Conservation (phyloP, 768 basidiomycete species). For the Tubosaeta sp. region DNA sequence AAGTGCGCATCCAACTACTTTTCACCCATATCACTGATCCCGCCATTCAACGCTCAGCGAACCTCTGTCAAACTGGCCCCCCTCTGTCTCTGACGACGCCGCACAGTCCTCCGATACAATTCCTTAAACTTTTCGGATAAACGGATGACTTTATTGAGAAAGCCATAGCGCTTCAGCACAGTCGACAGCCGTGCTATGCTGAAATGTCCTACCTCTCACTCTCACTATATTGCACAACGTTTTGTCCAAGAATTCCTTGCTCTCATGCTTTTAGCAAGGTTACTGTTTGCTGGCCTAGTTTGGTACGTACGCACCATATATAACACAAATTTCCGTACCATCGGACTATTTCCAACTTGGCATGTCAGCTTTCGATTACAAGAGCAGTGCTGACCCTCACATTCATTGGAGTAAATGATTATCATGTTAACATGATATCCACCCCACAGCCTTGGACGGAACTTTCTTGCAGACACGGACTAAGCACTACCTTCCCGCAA, state of each 20-base stretch:
- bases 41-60: conserved; percentile 12
- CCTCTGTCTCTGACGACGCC: conserved; percentile 17
- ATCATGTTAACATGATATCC: conserved; percentile 7
- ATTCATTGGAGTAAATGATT: neutral
- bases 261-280: neutral
- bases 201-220: neutral
- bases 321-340: neutral
- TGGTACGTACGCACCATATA: neutral
- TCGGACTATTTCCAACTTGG: neutral
- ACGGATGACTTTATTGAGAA: neutral
- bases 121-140: conserved; percentile 5
- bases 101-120: conserved; percentile 22
- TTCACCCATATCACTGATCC: conserved; percentile 1
- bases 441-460: conserved; percentile 44
- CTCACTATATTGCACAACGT: neutral
- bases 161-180: neutral
- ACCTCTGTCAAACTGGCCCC: conserved; percentile 27
- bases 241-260: neutral
- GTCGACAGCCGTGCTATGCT: neutral
- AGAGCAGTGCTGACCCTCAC: neutral
- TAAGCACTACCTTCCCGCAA: conserved; percentile 39
- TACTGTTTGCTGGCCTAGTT: neutral
- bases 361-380: neutral
- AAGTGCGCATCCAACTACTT: conserved; percentile 49
- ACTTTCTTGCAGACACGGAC: conserved; percentile 37